A percentile compares a stretch with the other conserved stretches of the same genome.
Conservation (phyloP, 2,329 filamentous ascomycete genomes). For the Fusarium burgessii region DNA sequence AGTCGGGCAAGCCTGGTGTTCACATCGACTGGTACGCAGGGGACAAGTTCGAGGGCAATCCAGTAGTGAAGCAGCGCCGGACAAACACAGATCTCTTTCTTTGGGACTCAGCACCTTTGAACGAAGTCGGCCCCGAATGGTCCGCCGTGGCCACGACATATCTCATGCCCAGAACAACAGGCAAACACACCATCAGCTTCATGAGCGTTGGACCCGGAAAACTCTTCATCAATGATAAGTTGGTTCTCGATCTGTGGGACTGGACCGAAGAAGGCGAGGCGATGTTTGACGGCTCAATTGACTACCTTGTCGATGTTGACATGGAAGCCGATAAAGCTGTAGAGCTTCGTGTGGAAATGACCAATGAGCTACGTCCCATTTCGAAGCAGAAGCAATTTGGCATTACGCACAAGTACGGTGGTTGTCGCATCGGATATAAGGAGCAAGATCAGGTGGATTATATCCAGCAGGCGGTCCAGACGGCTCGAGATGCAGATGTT, state of each 20-base stretch:
- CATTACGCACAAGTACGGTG: constrained; percentile 75
- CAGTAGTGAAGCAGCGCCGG: constrained; percentile 68
- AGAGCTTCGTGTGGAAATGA: constrained; percentile 64
- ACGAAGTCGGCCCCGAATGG: constrained; percentile 71
- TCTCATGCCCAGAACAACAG: constrained; percentile 68
- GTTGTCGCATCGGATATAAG: constrained; percentile 78
- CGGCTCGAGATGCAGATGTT: constrained; percentile 72
- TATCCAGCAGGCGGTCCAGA: constrained; percentile 72
- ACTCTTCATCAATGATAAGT: constrained; percentile 69
- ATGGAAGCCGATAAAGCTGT: constrained; percentile 70
- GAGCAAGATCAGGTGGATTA: constrained; percentile 72
- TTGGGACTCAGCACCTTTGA: constrained; percentile 75
- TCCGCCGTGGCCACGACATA: constrained; percentile 72
- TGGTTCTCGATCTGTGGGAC: constrained; percentile 74
- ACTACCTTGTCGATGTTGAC: constrained; percentile 70
- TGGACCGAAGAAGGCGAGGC: constrained; percentile 77
- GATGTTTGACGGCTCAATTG: constrained; percentile 77
- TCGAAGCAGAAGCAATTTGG: constrained; percentile 68
- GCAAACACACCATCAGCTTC: constrained; percentile 74
- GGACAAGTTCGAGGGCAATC: constrained; percentile 70
- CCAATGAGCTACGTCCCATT: constrained; percentile 71
- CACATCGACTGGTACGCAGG: constrained; percentile 74
- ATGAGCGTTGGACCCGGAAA: constrained; percentile 75
- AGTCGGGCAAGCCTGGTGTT: constrained; percentile 69
- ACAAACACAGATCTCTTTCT: constrained; percentile 76